phyloP scores from a whole-genome alignment of 2,329 filamentous ascomycete genomes.

The Alternaria incomplexa region DNA sequence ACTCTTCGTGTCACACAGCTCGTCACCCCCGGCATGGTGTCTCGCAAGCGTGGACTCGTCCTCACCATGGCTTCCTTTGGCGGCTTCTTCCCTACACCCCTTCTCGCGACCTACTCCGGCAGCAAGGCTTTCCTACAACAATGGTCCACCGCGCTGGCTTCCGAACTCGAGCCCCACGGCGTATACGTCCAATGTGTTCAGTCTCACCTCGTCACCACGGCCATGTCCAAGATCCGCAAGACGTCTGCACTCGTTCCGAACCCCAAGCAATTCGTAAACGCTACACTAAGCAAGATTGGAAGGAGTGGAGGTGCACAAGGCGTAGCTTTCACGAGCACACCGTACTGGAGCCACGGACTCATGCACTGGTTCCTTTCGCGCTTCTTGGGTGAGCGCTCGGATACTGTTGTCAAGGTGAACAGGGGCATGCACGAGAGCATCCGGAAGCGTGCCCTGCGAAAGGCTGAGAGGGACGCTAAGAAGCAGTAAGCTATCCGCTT shows the following conservation, averaged over 20 bases:
- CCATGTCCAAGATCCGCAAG: constrained; percentile 95
- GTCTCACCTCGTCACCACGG: constrained; percentile 90
- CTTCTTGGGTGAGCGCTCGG: constrained; percentile 64
- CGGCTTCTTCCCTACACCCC: constrained; percentile 87
- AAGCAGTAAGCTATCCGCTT: constrained; percentile 52
- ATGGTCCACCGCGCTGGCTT: constrained; percentile 86
- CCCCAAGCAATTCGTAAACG: constrained; percentile 80
- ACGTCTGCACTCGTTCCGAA: constrained; percentile 79
- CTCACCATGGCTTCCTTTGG: constrained; percentile 98
- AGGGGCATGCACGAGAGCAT: constrained; percentile 81
- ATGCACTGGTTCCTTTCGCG: constrained; percentile 81
- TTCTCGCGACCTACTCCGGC: constrained; percentile 94
- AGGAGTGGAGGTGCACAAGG: constrained; percentile 76
- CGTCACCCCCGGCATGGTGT: constrained; percentile 81
- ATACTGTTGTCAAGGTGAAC: constrained; percentile 65
- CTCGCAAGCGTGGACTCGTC: constrained; percentile 85
- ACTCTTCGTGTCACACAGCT: constrained; percentile 88
- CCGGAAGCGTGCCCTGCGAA: constrained; percentile 79
- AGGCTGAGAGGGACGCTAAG: constrained; percentile 82
- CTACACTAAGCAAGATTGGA: constrained; percentile 81
- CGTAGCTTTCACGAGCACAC: constrained; percentile 83
- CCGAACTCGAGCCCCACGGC: constrained; percentile 79
- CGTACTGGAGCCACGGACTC: constrained; percentile 89
- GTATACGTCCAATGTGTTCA: constrained; percentile 91
- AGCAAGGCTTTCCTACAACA: constrained; percentile 98